phyloP scores from a whole-genome alignment of 1,139 yeast species.

The Hansenula anomala region DNA sequence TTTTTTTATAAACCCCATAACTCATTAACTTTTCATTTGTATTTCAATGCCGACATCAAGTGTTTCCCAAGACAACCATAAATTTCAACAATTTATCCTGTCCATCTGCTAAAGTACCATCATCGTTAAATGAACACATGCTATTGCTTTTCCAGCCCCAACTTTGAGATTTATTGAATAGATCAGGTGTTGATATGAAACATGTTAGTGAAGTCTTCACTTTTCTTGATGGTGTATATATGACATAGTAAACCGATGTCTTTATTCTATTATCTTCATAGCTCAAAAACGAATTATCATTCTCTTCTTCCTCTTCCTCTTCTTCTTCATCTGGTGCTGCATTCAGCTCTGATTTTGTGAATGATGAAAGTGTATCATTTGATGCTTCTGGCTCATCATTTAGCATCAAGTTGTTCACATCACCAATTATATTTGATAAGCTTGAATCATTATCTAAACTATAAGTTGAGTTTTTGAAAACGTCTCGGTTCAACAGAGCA shows the following conservation, averaged over 20 bases:
- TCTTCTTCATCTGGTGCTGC: conserved; percentile 6
- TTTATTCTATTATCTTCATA: conserved; percentile 41
- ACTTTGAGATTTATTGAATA: conserved; percentile 45
- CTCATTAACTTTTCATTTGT: too few relatives aligned
- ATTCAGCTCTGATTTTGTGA: neutral
- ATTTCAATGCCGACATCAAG: too few relatives aligned
- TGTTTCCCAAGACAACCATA: conserved; percentile 44
- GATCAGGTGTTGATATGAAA: conserved; percentile 46
- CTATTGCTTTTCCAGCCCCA: conserved; percentile 56
- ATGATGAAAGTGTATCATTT: conserved; percentile 3
- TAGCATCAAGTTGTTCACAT: neutral
- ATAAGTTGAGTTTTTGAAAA: conserved; percentile 13
- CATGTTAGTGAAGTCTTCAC: conserved; percentile 40
- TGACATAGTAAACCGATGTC: conserved; percentile 44
- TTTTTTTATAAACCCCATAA: too few relatives aligned
- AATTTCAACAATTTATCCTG: conserved; percentile 39
- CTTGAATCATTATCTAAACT: conserved; percentile 1
- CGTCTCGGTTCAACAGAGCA: conserved; percentile 32
- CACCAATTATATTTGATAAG: conserved; percentile 1
- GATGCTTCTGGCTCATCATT: neutral
- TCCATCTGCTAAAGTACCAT: conserved; percentile 35
- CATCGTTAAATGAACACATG: conserved; percentile 41
- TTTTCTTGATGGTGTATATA: conserved; percentile 45
- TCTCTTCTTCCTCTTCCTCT: conserved; percentile 5
- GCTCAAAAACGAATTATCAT: conserved; percentile 25